These are phyloP conservation scores for Entonaema liquescens DNA, from an alignment of 495 filamentous ascomycete species.

Conservation along the genomic window DNA sequence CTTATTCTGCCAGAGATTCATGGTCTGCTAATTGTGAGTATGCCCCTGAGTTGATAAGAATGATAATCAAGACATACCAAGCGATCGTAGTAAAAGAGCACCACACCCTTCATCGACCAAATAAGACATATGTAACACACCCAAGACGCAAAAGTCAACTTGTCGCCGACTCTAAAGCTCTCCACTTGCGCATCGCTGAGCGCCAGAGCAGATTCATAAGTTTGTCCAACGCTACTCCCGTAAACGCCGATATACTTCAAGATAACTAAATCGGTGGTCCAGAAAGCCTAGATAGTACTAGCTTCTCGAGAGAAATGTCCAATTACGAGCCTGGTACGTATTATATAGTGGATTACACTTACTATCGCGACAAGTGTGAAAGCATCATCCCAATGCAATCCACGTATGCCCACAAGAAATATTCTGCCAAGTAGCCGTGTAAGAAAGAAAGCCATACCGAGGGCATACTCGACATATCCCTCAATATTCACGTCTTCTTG, in stretches of 20 bases:
- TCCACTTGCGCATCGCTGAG: conserved; percentile 13
- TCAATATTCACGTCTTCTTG: conserved; percentile 26
- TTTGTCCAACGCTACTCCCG: conserved; percentile 26
- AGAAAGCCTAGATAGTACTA: conserved; percentile 1
- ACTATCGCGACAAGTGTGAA: conserved; percentile 21
- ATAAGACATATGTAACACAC: conserved; percentile 22
- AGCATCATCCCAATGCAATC: conserved; percentile 16
- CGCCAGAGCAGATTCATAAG: conserved; percentile 2
- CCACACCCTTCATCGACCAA: conserved; percentile 26
- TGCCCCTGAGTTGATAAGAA: not conserved
- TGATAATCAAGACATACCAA: not conserved
- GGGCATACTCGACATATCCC: conserved; percentile 18
- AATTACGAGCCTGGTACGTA: not conserved
- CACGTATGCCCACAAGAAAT: conserved; percentile 11
- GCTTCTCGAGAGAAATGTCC: not conserved
- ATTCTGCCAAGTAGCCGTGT: conserved; percentile 9
- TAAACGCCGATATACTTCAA: conserved; percentile 17
- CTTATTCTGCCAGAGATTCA: conserved; percentile 24
- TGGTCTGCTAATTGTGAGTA: conserved; percentile 12
- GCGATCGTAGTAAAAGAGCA: conserved; percentile 22
- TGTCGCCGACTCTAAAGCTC: conserved; percentile 21
- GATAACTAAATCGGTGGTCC: conserved; percentile 19
- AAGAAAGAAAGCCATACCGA: conserved; percentile 19
- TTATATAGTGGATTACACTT: not conserved
- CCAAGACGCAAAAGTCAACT: conserved; percentile 23